A percentile compares a stretch with the other conserved stretches of the same genome.
Conservation (phyloP, 2,329 filamentous ascomycete species). For the Exophiala calicioides region DNA sequence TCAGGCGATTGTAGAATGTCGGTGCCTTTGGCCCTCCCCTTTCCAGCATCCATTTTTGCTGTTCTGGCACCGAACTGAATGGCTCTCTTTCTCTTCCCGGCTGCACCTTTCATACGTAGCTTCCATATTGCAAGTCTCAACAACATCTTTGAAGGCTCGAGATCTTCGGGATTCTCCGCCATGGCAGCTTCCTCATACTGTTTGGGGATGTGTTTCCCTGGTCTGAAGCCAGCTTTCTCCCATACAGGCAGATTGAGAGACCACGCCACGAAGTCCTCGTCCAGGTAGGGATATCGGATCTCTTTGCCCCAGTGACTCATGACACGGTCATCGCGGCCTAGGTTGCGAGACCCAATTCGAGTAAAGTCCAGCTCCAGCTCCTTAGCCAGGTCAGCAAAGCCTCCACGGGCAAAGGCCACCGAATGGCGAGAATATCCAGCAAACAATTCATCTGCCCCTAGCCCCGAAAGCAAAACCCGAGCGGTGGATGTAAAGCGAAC, state of each 20-base stretch:
- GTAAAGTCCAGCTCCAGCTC: conserved; percentile 84
- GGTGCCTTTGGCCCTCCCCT: conserved; percentile 66
- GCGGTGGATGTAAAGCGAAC: conserved; percentile 66
- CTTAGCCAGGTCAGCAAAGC: conserved; percentile 70
- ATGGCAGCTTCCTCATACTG: conserved; percentile 18
- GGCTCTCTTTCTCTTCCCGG: conserved; percentile 89
- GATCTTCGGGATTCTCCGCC: conserved; percentile 56
- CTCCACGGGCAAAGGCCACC: conserved; percentile 68
- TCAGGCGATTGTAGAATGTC: no score
- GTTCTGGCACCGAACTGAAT: conserved; percentile 83
- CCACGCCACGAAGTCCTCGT: conserved; percentile 82
- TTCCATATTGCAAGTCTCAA: conserved; percentile 74
- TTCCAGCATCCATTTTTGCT: conserved; percentile 70
- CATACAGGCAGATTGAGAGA: conserved; percentile 72
- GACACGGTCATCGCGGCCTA: conserved; percentile 89
- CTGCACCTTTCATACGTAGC: conserved; percentile 69
- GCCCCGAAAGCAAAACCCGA: conserved; percentile 82
- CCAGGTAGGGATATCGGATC: conserved; percentile 85
- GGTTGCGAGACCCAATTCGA: conserved; percentile 86
- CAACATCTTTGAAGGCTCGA: conserved; percentile 80
- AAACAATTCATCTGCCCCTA: conserved; percentile 95
- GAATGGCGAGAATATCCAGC: conserved; percentile 87
- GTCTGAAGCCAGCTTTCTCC: conserved; percentile 86
- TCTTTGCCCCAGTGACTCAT: conserved; percentile 89
- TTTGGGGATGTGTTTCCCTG: conserved; percentile 20